phyloP scores from a whole-genome alignment of 2,329 filamentous ascomycete genomes.

The Penicillium sp. region DNA sequence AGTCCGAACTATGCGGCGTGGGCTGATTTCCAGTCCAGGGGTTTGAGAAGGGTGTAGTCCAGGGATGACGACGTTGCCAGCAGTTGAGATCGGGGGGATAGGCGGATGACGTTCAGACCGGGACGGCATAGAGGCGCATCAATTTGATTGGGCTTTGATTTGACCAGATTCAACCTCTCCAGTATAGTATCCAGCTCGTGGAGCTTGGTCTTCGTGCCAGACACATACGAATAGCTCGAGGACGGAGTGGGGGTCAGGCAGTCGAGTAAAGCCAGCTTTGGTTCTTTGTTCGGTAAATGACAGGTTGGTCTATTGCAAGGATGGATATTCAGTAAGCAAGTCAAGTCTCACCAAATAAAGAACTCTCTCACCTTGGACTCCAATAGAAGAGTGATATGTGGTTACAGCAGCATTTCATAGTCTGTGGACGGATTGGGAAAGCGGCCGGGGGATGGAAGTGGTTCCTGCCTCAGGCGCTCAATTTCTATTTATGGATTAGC shows the following conservation, averaged over 20 bases:
- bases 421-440: slow-evolving; percentile 27
- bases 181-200: slow-evolving; percentile 6
- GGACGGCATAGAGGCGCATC: slow-evolving; percentile 42
- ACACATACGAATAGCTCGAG: slow-evolving; percentile 18
- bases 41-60: slow-evolving; percentile 19
- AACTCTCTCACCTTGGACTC: neutral
- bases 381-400: slow-evolving; percentile 5
- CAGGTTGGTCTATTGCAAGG: slow-evolving; percentile 1
- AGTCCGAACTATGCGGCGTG: slow-evolving; percentile 21
- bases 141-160: neutral
- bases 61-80: slow-evolving; percentile 19
- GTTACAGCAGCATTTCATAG: slow-evolving; percentile 17
- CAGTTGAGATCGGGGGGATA: slow-evolving; percentile 28
- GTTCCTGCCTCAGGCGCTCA: slow-evolving; percentile 16
- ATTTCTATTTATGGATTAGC: slow-evolving; percentile 1
- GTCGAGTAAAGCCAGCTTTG: slow-evolving; percentile 1
- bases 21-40: slow-evolving; percentile 20
- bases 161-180: neutral
- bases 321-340: neutral
- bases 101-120: slow-evolving; percentile 34
- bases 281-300: slow-evolving; percentile 10
- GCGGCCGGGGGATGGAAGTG: slow-evolving; percentile 12
- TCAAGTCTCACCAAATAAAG: slow-evolving; percentile 5
- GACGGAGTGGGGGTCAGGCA: slow-evolving; percentile 16
- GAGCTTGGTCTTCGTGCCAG: slow-evolving; percentile 15